Percentiles rank a stretch among this genome's conserved stretches.
Conservation (phyloP, 352 stramenopile species). For the Pythium periplocum region DNA sequence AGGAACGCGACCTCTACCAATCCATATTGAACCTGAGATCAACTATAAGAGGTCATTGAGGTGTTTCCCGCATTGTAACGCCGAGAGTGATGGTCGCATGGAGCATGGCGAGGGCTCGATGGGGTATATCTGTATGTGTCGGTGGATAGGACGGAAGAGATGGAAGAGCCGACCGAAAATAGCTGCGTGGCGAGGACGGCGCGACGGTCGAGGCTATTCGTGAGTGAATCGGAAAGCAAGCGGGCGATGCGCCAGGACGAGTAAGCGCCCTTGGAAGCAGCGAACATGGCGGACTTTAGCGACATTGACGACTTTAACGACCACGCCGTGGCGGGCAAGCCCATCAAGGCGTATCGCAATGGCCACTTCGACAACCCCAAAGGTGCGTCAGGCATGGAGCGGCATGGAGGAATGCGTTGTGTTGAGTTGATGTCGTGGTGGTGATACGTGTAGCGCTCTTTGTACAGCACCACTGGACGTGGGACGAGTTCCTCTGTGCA, state of each 20-base stretch:
- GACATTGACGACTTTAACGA: constrained; percentile 80
- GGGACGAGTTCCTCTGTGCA: constrained; percentile 81
- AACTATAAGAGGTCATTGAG: neutral
- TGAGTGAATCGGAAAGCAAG: too few species aligned
- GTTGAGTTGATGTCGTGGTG: neutral
- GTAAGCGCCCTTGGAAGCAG: neutral
- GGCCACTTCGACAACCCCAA: constrained; percentile 75
- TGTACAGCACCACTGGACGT: constrained; percentile 83
- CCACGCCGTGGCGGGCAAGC: constrained; percentile 69
- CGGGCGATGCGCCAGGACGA: neutral
- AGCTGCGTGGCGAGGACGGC: too few species aligned
- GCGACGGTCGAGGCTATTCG: too few species aligned
- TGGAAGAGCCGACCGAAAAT: too few species aligned
- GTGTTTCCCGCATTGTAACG: neutral
- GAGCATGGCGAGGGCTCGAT: too few species aligned
- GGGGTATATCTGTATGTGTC: too few species aligned
- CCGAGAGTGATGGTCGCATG: too few species aligned
- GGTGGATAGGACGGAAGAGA: too few species aligned
- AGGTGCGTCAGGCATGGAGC: constrained; percentile 18
- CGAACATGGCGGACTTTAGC: constrained; percentile 62
- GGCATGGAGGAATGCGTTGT: too few species aligned
- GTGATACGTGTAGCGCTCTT: constrained; percentile 39
- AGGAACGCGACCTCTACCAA: constrained; percentile 1
- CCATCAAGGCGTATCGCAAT: constrained; percentile 78
- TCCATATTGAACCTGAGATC: constrained; percentile 10